Evolutionary conservation across 306 rosid species (phyloP).

Genomic region (Casuarina glauca): DNA sequence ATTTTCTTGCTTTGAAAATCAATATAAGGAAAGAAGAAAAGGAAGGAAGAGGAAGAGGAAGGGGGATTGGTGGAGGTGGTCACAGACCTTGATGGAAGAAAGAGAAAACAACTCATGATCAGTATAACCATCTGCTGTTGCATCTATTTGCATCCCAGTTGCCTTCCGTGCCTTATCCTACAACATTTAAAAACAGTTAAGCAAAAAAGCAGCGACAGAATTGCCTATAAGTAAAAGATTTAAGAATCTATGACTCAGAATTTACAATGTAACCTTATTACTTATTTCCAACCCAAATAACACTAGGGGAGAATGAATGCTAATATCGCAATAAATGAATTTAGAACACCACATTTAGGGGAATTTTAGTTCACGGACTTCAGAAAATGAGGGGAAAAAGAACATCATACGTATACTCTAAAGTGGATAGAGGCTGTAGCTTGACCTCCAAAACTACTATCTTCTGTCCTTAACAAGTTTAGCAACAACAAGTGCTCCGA

Average conservation of each 20-base stretch:
- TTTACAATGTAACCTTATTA: background rate
- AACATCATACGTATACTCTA: background rate
- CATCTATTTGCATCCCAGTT: conserved; percentile 85
- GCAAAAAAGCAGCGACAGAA: conserved; percentile 20
- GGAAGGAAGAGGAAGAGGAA: background rate
- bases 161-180: conserved; percentile 90
- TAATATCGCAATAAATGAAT: background rate
- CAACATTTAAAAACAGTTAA: conserved; percentile 22
- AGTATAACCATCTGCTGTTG: conserved; percentile 65
- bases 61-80: background rate
- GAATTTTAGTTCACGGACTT: background rate
- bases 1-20: background rate
- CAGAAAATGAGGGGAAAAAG: background rate
- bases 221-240: background rate
- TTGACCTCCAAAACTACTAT: background rate
- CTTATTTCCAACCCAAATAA: background rate
- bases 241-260: background rate
- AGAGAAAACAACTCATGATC: conserved; percentile 84
- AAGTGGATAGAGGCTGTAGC: background rate
- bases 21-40: conserved; percentile 1
- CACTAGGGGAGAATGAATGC: background rate
- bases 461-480: background rate
- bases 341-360: background rate
- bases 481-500: background rate
- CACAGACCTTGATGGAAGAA: conserved; percentile 80